phyloP scores from a whole-genome alignment of 23 red algal species.

The Gracilaria caudata region DNA sequence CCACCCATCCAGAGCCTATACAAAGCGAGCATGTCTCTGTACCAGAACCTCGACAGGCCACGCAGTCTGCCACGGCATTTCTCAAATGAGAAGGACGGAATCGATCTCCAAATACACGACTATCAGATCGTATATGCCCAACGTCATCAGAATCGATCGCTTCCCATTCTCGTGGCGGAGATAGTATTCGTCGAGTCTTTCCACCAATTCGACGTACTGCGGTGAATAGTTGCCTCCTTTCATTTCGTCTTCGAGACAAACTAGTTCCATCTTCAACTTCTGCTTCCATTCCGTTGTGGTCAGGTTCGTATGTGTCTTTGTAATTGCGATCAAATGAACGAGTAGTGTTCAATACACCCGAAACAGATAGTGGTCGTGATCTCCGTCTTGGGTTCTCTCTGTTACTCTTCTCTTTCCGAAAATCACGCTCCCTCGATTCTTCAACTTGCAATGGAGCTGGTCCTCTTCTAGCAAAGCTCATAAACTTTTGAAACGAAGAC shows the following conservation, averaged over 20 bases:
- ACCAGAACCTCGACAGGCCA: slow-evolving; percentile 34
- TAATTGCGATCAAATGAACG: background rate
- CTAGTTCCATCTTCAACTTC: background rate
- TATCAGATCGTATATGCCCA: slow-evolving; percentile 15
- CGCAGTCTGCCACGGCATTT: slow-evolving; percentile 47
- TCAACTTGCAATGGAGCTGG: background rate
- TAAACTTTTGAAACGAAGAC: slow-evolving; percentile 35
- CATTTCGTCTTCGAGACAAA: background rate
- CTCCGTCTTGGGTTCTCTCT: background rate
- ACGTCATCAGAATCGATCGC: slow-evolving; percentile 38
- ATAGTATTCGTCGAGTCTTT: slow-evolving; percentile 25
- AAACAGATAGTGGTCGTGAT: background rate
- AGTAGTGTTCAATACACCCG: background rate
- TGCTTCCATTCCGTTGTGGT: slow-evolving; percentile 5
- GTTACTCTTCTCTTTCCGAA: background rate
- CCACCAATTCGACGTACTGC: slow-evolving; percentile 28
- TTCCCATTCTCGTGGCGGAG: slow-evolving; percentile 47
- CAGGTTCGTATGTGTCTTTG: background rate
- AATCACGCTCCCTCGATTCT: background rate
- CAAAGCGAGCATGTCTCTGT: slow-evolving; percentile 52
- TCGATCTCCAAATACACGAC: background rate
- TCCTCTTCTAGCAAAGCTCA: slow-evolving; percentile 38
- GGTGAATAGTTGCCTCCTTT: slow-evolving; percentile 33
- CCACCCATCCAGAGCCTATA: slow-evolving; percentile 46
- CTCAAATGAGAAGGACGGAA: background rate